Evolutionary conservation across 139 green algal genomes (phyloP).

Genomic region (Prasinococcaceae sp.): DNA sequence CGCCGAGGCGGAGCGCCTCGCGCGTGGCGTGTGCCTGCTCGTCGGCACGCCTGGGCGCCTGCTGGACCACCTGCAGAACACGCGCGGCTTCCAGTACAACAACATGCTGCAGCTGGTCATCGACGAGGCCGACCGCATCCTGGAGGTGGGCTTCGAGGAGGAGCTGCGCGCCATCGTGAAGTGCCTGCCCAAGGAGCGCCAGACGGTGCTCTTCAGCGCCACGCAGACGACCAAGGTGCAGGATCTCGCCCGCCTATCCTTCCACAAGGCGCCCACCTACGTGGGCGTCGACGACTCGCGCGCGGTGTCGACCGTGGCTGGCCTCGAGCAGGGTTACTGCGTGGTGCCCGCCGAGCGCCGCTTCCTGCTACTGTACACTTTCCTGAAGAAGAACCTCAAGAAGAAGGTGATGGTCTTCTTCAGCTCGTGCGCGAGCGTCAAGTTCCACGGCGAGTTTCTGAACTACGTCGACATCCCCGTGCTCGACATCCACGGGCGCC

Average conservation of each 20-base stretch:
- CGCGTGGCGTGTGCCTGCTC: slow-evolving; percentile 90
- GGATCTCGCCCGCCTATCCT: slow-evolving; percentile 85
- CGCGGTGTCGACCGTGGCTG: slow-evolving; percentile 55
- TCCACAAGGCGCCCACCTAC: slow-evolving; percentile 86
- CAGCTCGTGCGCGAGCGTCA: slow-evolving; percentile 74
- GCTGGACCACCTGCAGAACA: slow-evolving; percentile 87
- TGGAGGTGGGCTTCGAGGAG: slow-evolving; percentile 98
- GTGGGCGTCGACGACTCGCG: slow-evolving; percentile 85
- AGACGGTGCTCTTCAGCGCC: slow-evolving; percentile 95
- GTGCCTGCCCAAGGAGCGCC: slow-evolving; percentile 82
- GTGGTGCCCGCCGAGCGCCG: slow-evolving; percentile 72
- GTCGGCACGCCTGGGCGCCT: slow-evolving; percentile 86
- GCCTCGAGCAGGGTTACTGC: slow-evolving; percentile 93
- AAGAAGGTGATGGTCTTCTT: slow-evolving; percentile 99
- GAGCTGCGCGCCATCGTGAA: slow-evolving; percentile 95
- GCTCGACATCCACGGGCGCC: slow-evolving; percentile 92
- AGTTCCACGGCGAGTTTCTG: slow-evolving; percentile 93
- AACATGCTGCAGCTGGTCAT: slow-evolving; percentile 70
- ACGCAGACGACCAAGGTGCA: slow-evolving; percentile 96
- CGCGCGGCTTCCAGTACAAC: slow-evolving; percentile 28
- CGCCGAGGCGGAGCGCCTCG: slow-evolving; percentile 80
- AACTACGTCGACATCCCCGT: slow-evolving; percentile 97
- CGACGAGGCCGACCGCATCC: slow-evolving; percentile 92
- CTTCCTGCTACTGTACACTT: slow-evolving; percentile 97
- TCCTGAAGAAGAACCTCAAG: slow-evolving; percentile 91